Evolutionary conservation across 192 early-diverging fungal genomes (phyloP).

Genomic region (Podochytrium sp.): DNA sequence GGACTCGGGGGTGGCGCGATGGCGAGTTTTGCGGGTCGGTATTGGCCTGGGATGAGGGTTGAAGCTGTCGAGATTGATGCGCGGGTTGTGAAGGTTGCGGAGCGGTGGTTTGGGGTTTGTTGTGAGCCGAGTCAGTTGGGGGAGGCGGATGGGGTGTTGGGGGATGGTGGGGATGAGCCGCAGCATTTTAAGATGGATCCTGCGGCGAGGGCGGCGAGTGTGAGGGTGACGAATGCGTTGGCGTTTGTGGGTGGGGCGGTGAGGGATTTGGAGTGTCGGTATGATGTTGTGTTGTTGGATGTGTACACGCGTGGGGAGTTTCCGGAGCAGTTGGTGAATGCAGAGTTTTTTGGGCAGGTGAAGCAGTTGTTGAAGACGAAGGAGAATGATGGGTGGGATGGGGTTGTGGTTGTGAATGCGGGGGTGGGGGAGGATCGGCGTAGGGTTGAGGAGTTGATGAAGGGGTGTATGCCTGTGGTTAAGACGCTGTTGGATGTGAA

Average conservation of each 20-base stretch:
- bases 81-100: constrained; percentile 24
- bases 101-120: constrained; percentile 34
- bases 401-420: constrained; percentile 24
- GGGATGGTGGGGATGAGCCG: constrained; percentile 24
- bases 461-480: not conserved
- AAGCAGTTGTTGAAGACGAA: constrained; percentile 17
- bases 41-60: constrained; percentile 28
- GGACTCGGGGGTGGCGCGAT: constrained; percentile 35
- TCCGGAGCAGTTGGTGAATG: constrained; percentile 10
- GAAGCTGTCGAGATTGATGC: constrained; percentile 33
- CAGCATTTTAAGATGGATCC: constrained; percentile 19
- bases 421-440: constrained; percentile 18
- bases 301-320: constrained; percentile 35
- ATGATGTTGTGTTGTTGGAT: constrained; percentile 32
- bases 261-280: constrained; percentile 22
- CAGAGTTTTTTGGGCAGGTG: constrained; percentile 15
- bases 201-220: constrained; percentile 2
- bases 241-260: constrained; percentile 12
- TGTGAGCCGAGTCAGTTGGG: constrained; percentile 14
- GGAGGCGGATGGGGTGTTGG: constrained; percentile 10
- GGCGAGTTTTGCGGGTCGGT: constrained; percentile 17
- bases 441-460: constrained; percentile 16
- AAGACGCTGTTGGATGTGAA: constrained; percentile 23
- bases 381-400: constrained; percentile 23
- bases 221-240: constrained; percentile 20